phyloP scores from a whole-genome alignment of 129 eudicot species.

The Heracleum sosnowskyi region DNA sequence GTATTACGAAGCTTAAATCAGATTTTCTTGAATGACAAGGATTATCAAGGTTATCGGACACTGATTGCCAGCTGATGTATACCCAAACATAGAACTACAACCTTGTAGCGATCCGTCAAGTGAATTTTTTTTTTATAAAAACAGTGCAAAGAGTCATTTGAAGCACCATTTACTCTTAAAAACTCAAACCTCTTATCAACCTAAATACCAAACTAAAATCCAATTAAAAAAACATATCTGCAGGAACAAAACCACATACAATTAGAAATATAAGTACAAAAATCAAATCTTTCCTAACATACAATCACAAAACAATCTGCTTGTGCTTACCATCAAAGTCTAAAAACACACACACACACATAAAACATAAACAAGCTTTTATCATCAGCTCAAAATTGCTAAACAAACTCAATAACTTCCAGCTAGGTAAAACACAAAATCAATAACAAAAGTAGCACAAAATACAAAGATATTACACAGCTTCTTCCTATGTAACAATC shows the following conservation, averaged over 20 bases:
- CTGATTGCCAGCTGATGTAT: background rate
- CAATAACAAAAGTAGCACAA: background rate
- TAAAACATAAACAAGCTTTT: background rate
- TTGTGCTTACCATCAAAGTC: background rate
- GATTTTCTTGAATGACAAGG: background rate
- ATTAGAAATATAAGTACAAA: background rate
- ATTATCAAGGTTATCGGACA: background rate
- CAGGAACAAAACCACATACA: background rate
- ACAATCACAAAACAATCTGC: background rate
- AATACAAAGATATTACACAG: background rate
- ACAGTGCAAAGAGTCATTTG: background rate
- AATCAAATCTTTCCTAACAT: background rate
- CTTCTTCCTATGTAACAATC: background rate
- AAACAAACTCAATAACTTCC: background rate
- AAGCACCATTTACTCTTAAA: background rate
- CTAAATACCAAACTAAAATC: background rate
- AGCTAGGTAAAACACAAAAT: background rate
- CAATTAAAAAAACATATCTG: background rate
- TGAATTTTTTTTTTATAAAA: too few relatives aligned
- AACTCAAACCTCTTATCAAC: background rate
- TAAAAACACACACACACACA: background rate
- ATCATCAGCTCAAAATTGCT: background rate
- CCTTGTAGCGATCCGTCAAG: background rate
- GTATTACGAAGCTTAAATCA: background rate
- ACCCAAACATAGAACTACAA: background rate